Evolutionary conservation across 345 rosid genomes (phyloP), one percentile per base, ranked within the genome.

Genomic region (Trapa incisa): DNA sequence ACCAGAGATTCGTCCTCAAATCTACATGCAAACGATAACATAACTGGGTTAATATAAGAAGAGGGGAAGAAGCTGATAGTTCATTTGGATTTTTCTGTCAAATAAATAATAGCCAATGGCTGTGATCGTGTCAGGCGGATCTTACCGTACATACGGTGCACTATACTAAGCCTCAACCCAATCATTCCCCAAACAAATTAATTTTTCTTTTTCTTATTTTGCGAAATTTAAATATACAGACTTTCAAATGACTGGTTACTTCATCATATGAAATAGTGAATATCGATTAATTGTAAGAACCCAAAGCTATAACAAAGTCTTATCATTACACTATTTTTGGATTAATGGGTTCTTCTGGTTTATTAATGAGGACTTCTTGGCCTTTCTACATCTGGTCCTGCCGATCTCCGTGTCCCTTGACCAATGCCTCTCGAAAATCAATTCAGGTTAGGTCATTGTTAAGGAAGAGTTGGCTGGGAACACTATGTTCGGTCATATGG

Each of bases 401-500:
- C 75, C 99, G 77, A 71, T 85, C 85, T 72, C 76, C 81, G 76
- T 94, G 99, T 32, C 99, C 99, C 81, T 86, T 89, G 42, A 81
- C 77, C 42, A 85, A 84, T 3, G 89, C 87, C 16, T 87, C 86
- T 68, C 79, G 85, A 66, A 94, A 94, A 29, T 87, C 96, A 0
- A 78, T 65, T 97, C 99, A 94, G 43, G 76, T 83, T 32, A 89
- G 79, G 80, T 47, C 89, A 62, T 91, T 94, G 83, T 94, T 85
- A 56, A 91, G 80, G 84, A 94, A 89, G 35, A 91, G 86, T 64
- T 77, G 89, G 41, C 97, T 97, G 89, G 67, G 41, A 89, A 70
- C 0, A 84, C 79, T 97, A 94, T 91, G 77, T 89, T 87, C 9
- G 97, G 99, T 78, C 86, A 83, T 65, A 91, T 81, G 29, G 99